A percentile compares a stretch with the other conserved stretches of the same genome.
Conservation (phyloP, 1,284 basidiomycete species). For the Sporisorium exsertum region DNA sequence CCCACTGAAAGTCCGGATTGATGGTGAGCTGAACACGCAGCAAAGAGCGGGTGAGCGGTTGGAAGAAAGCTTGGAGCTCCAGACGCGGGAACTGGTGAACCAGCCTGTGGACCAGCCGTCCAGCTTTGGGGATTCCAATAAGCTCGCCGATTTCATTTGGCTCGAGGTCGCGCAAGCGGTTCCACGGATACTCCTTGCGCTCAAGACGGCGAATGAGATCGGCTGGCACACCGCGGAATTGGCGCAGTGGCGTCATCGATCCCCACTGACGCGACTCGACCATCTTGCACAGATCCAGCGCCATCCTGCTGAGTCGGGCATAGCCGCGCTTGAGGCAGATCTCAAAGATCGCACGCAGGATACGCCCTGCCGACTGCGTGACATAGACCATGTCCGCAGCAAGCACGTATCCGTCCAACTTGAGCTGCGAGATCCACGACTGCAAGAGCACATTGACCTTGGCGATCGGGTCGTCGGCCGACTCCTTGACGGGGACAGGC, state of each 20-base stretch:
- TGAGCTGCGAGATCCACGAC: conserved; percentile 93
- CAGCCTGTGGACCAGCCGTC: conserved; percentile 89
- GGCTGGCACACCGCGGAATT: conserved; percentile 87
- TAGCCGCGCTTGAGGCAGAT: conserved; percentile 99
- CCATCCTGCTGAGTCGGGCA: conserved; percentile 90
- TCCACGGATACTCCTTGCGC: conserved; percentile 83
- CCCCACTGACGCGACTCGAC: conserved; percentile 83
- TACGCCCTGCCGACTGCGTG: conserved; percentile 75
- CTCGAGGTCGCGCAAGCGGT: conserved; percentile 64
- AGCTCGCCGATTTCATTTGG: conserved; percentile 79
- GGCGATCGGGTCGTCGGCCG: conserved; percentile 92
- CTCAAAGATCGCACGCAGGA: conserved; percentile 96
- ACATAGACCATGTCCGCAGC: conserved; percentile 97
- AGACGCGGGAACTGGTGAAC: conserved; percentile 97
- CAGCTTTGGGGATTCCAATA: conserved; percentile 87
- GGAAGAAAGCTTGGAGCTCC: conserved; percentile 74
- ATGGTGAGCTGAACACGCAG: conserved; percentile 72
- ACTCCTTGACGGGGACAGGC: conserved; percentile 96
- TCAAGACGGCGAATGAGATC: conserved; percentile 93
- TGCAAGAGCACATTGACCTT: conserved; percentile 98
- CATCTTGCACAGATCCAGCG: conserved; percentile 97
- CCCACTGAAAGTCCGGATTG: conserved; percentile 96
- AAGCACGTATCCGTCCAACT: conserved; percentile 93
- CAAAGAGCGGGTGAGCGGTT: conserved; percentile 64
- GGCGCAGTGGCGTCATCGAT: conserved; percentile 95